Conservation (phyloP, 192 early-diverging fungal species). For the Gorgonomyces haynaldii region DNA sequence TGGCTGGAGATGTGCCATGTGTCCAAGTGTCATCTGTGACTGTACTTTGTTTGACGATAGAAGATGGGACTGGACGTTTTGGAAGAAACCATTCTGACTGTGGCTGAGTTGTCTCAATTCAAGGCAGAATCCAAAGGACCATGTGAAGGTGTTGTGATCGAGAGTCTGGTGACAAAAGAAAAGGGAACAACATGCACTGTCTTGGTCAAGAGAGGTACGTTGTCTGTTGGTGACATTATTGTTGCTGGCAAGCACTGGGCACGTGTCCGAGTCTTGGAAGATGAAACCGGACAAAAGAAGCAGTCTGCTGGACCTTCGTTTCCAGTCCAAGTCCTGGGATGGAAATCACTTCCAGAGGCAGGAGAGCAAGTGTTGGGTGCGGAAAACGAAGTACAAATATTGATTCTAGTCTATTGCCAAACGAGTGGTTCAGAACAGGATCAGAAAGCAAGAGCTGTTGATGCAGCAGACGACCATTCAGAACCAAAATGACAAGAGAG, state of each 20-base stretch:
- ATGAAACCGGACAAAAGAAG: constrained; percentile 61
- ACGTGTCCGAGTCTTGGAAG: constrained; percentile 71
- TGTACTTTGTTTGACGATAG: constrained; percentile 18
- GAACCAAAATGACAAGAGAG: constrained; percentile 7
- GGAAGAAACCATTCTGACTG: constrained; percentile 74
- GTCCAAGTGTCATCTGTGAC: constrained; percentile 85
- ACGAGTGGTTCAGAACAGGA: constrained; percentile 46
- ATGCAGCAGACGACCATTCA: constrained; percentile 1
- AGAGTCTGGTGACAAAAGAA: constrained; percentile 79
- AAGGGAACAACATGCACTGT: constrained; percentile 75
- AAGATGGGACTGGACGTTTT: constrained; percentile 75
- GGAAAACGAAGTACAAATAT: constrained; percentile 58
- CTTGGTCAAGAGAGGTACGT: constrained; percentile 80
- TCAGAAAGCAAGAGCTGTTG: constrained; percentile 21
- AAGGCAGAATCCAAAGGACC: constrained; percentile 66
- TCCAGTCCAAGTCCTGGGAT: constrained; percentile 81
- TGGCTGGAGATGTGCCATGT: constrained; percentile 84
- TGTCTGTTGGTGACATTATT: constrained; percentile 61
- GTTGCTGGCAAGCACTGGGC: constrained; percentile 82
- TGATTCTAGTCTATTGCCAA: constrained; percentile 62
- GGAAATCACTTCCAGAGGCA: constrained; percentile 83
- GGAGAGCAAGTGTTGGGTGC: constrained; percentile 82
- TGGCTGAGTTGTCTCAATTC: constrained; percentile 80
- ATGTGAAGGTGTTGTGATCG: constrained; percentile 78
- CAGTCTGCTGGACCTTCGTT: constrained; percentile 70